These are phyloP conservation scores for Fraxinus ornus DNA, from an alignment of 305 asterid genomes.

Conservation along the genomic window DNA sequence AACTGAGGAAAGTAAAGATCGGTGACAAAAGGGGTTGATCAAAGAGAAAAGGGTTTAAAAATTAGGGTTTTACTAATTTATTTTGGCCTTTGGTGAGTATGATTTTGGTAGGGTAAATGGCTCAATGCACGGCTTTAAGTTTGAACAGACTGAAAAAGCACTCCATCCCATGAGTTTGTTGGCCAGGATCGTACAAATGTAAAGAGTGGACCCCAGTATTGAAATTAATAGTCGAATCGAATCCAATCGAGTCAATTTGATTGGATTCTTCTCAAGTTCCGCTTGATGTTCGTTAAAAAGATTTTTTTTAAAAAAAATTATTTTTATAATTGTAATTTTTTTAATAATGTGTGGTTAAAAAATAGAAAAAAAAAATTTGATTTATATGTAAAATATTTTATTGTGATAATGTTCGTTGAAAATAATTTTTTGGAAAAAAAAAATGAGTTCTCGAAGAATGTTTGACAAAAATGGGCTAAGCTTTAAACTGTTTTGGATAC, in stretches of 20 bases:
- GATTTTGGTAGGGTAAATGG: neutral
- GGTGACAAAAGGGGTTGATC: neutral
- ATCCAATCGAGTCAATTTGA: neutral
- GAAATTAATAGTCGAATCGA: neutral
- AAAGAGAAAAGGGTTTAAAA: slow-evolving; percentile 17
- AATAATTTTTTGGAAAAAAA: too few relatives aligned
- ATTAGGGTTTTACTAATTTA: slow-evolving; percentile 26
- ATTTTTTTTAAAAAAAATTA: too few relatives aligned
- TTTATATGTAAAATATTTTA: too few relatives aligned
- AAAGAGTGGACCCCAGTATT: neutral
- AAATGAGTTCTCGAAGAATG: too few relatives aligned
- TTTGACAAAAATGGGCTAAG: neutral
- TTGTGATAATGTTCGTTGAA: too few relatives aligned
- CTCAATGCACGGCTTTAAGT: neutral
- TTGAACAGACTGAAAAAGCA: neutral
- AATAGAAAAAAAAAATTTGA: too few relatives aligned
- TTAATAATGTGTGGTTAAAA: too few relatives aligned
- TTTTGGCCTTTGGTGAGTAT: neutral
- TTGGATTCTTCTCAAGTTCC: neutral
- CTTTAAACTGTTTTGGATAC: neutral
- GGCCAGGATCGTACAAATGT: neutral
- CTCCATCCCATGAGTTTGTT: neutral
- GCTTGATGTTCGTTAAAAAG: too few relatives aligned
- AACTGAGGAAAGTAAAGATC: slow-evolving; percentile 9
- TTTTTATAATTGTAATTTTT: too few relatives aligned